Conservation (phyloP, 108 stramenopile genomes). For the Thalassiosira profunda region DNA sequence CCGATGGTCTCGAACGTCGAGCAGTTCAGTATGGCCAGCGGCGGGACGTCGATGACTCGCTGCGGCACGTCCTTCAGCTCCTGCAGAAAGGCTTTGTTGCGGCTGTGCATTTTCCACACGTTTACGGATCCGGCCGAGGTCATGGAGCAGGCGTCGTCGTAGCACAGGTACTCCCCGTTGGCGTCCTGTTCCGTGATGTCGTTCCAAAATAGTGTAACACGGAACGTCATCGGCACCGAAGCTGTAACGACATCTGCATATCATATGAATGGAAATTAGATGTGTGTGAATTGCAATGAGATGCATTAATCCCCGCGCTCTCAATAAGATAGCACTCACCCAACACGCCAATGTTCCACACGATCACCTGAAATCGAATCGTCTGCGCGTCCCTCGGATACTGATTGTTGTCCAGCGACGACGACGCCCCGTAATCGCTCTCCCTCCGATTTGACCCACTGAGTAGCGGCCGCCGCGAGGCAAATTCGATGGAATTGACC, state of each 20-base stretch:
- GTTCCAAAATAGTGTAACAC: constrained; percentile 59
- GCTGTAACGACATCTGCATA: constrained; percentile 33
- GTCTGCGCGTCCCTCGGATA: too few species aligned
- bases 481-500: too few species aligned
- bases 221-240: constrained; percentile 51
- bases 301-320: too few species aligned
- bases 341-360: constrained; percentile 60
- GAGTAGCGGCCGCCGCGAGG: too few species aligned
- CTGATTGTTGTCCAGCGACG: too few species aligned
- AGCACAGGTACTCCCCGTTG: not conserved
- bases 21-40: constrained; percentile 61
- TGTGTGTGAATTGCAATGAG: too few species aligned
- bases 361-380: constrained; percentile 55
- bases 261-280: too few species aligned
- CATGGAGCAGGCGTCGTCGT: too few species aligned
- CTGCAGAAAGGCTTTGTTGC: constrained; percentile 17
- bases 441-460: too few species aligned
- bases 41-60: constrained; percentile 44
- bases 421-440: too few species aligned
- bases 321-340: too few species aligned
- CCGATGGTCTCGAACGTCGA: constrained; percentile 53
- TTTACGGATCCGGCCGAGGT: too few species aligned
- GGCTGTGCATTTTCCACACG: constrained; percentile 28
- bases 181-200: constrained; percentile 1
- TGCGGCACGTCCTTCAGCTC: constrained; percentile 4